phyloP scores from a whole-genome alignment of 495 filamentous ascomycete genomes.

The Penicillium roqueforti region DNA sequence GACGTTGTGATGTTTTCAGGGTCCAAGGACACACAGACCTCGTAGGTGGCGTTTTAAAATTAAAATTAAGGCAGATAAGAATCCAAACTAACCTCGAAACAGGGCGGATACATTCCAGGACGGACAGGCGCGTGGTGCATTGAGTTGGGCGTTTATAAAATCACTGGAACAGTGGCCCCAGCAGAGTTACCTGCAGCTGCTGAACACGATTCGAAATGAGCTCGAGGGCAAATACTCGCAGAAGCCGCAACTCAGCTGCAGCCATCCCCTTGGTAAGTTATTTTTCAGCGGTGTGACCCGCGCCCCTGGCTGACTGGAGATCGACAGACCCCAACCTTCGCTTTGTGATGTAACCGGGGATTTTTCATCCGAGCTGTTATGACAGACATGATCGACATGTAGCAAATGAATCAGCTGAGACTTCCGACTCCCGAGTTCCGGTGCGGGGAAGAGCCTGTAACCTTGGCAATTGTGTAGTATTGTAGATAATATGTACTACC shows the following conservation, averaged over 20 bases:
- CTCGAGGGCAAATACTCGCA: slow-evolving; percentile 87
- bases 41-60: slow-evolving; percentile 26
- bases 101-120: slow-evolving; percentile 47
- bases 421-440: not conserved
- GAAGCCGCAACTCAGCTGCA: slow-evolving; percentile 96
- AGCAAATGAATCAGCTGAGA: slow-evolving; percentile 4
- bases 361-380: not conserved
- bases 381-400: not conserved
- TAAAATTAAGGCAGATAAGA: not conserved
- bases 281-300: slow-evolving; percentile 2
- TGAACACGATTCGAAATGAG: slow-evolving; percentile 92
- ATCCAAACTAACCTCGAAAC: not conserved
- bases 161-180: slow-evolving; percentile 90
- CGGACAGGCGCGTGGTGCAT: slow-evolving; percentile 89
- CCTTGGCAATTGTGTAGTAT: not conserved
- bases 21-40: slow-evolving; percentile 92
- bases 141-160: slow-evolving; percentile 96
- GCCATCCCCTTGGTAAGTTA: slow-evolving; percentile 83
- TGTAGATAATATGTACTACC: no score
- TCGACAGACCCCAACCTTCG: slow-evolving; percentile 38
- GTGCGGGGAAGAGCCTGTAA: not conserved
- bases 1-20: slow-evolving; percentile 98
- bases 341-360: slow-evolving; percentile 39
- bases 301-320: slow-evolving; percentile 16
- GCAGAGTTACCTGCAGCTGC: slow-evolving; percentile 90